These are phyloP conservation scores for Phialemoniopsis sp. DNA, from an alignment of 2,329 filamentous ascomycete species.

Conservation along the genomic window DNA sequence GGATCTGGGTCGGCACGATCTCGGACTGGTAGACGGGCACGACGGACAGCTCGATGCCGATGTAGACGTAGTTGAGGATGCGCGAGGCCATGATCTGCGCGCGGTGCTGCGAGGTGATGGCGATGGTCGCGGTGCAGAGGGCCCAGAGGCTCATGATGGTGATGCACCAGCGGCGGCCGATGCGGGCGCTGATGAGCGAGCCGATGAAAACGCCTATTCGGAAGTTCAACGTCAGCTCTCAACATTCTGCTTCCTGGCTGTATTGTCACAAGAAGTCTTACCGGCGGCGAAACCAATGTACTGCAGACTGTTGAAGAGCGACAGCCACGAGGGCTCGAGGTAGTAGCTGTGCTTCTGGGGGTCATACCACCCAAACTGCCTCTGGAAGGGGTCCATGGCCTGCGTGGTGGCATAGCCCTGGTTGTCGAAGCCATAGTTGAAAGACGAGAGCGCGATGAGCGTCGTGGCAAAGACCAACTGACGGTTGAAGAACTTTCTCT, in stretches of 20 bases:
- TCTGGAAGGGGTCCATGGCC: conserved; percentile 28
- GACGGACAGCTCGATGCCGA: conserved; percentile 32
- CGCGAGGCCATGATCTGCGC: conserved; percentile 27
- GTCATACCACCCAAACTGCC: conserved; percentile 25
- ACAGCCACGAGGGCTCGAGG: conserved; percentile 24
- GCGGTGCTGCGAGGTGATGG: conserved; percentile 21
- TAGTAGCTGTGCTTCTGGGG: conserved; percentile 12
- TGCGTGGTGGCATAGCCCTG: conserved; percentile 28
- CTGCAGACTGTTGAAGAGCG: conserved; percentile 27
- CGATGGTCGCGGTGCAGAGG: conserved; percentile 22
- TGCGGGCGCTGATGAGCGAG: conserved; percentile 20
- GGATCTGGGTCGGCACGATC: conserved; percentile 19
- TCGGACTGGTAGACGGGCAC: conserved; percentile 30
- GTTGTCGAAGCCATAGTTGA: conserved; percentile 36
- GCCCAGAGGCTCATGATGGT: conserved; percentile 30
- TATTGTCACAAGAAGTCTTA: too few relatives aligned
- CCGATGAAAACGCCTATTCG: conserved; percentile 18
- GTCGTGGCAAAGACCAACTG: conserved; percentile 11
- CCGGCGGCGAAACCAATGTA: conserved; percentile 25
- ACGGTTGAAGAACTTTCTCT: conserved; percentile 7
- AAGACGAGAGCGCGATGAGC: conserved; percentile 26
- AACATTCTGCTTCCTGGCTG: too few relatives aligned
- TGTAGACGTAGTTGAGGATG: conserved; percentile 30
- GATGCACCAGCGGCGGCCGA: conserved; percentile 26
- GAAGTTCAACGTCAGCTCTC: neutral